Conservation (phyloP, 2,329 filamentous ascomycete species). For the Davidsoniella neocaledoniae region DNA sequence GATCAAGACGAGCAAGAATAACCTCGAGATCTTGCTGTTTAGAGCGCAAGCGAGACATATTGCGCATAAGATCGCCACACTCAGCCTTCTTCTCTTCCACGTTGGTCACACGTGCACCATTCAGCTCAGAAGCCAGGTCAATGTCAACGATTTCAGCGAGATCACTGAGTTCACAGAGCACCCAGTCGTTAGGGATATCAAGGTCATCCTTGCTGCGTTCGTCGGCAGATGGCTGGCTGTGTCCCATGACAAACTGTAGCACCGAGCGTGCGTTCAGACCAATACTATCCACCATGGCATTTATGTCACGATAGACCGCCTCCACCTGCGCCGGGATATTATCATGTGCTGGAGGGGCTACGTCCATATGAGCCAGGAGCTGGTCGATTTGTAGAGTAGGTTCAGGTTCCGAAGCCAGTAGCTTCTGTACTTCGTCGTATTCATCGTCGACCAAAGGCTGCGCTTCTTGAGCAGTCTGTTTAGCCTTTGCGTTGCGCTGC, state of each 20-base stretch:
- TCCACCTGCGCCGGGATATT: conserved; percentile 47
- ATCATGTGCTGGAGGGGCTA: conserved; percentile 34
- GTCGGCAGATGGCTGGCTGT: conserved; percentile 37
- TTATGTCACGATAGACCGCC: conserved; percentile 61
- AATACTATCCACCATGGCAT: conserved; percentile 86
- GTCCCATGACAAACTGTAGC: conserved; percentile 47
- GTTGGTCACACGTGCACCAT: conserved; percentile 50
- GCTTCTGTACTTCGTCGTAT: conserved; percentile 47
- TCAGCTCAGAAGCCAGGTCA: conserved; percentile 46
- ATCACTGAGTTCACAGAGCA: conserved; percentile 57
- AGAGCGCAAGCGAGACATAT: conserved; percentile 53
- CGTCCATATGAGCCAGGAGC: conserved; percentile 47
- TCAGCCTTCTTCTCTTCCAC: conserved; percentile 51
- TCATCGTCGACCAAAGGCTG: conserved; percentile 49
- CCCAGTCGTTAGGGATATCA: conserved; percentile 51
- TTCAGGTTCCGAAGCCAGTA: conserved; percentile 42
- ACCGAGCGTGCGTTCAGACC: conserved; percentile 66
- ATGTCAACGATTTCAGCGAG: conserved; percentile 47
- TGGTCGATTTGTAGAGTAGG: conserved; percentile 47
- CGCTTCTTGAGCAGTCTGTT: conserved; percentile 38
- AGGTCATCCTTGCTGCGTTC: conserved; percentile 49
- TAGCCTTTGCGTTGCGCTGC: conserved; percentile 34
- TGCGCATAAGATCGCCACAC: conserved; percentile 50
- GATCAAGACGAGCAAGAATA: conserved; percentile 53
- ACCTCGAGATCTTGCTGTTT: conserved; percentile 65